phyloP scores from a whole-genome alignment of 768 basidiomycete genomes.

The Suillus weaverae region DNA sequence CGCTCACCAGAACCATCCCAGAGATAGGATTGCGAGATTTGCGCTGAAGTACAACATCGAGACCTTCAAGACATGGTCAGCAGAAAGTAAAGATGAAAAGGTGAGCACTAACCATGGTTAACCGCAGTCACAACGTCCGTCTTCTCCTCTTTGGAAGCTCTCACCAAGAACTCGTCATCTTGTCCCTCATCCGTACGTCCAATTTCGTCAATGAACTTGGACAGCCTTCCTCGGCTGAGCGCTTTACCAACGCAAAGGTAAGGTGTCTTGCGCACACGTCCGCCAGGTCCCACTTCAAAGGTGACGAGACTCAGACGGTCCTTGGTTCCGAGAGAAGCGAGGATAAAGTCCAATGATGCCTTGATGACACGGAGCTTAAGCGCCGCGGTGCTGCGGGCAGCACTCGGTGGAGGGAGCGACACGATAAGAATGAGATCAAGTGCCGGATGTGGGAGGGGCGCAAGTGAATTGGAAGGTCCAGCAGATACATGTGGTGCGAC shows the following conservation, averaged over 20 bases:
- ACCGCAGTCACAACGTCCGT: constrained; percentile 98
- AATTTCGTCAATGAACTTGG: constrained; percentile 78
- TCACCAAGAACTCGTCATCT: constrained; percentile 66
- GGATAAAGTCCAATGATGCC: constrained; percentile 81
- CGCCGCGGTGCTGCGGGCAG: constrained; percentile 74
- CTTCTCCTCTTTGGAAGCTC: constrained; percentile 85
- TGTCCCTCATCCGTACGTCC: constrained; percentile 39
- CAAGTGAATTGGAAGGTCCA: constrained; percentile 77
- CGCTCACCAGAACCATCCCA: constrained; percentile 91
- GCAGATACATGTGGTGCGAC: constrained; percentile 72
- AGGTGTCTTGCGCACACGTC: constrained; percentile 88
- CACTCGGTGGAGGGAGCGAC: constrained; percentile 74
- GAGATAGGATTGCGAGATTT: constrained; percentile 88
- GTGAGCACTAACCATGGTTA: constrained; percentile 70
- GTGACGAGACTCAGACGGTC: constrained; percentile 91
- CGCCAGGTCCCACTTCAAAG: constrained; percentile 85
- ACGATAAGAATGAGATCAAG: constrained; percentile 92
- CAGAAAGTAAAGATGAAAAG: background rate
- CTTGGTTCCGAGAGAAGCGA: constrained; percentile 70
- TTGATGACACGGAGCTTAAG: constrained; percentile 90
- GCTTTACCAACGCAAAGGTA: constrained; percentile 74
- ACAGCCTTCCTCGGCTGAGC: constrained; percentile 68
- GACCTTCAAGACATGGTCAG: constrained; percentile 44
- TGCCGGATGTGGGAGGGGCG: constrained; percentile 81
- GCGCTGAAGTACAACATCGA: constrained; percentile 93